Evolutionary conservation across 805 yeast genomes (phyloP), one percentile per base, ranked within the genome.

Genomic region (Priceomyces carsonii): DNA sequence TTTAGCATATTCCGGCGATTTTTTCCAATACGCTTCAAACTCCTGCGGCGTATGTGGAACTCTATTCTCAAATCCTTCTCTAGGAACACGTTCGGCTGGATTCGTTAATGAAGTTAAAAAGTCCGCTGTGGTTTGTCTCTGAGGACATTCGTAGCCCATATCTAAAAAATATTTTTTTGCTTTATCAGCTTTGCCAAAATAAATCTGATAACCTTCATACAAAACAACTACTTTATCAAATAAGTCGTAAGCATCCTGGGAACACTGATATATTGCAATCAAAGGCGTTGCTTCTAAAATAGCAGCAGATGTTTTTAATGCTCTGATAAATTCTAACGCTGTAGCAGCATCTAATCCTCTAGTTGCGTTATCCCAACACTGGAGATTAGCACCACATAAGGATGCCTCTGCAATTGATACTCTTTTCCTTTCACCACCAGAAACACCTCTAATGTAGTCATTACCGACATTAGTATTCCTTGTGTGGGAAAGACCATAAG

Each of bases 341-440:
- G 93, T 85, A 8, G 93, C 84, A 3, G 93, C 74, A 61, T 85
- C 95, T 40, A 86, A 69, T 49, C 95, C 95, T 66, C 93, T 77
- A 5, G 95, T 86, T 5, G 91, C 83, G 52, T 86, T 86, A 66
- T 85, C 79, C 79, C 78, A 73, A 45, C 75, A 62, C 48, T 73
- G 76, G 14, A 72, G 51, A 17, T 71, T 62, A 19, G 87, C 82
- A 18, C 81, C 77, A 32, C 80, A 70, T 30, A 83, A 73, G 29
- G 82, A 63, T 1, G 85, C 85, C 61, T 85, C 95, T 8, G 89
- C 87, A 49, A 85, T 80, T 8, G 91, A 82, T 3, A 85, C 91
- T 66, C 95, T 77, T 61, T 85, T 84, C 46, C 95, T 69, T 63
- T 85, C 93, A 69, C 95, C 93, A 51, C 95, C 91, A 33, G 91